Percentiles rank a stretch among this genome's conserved stretches.
Conservation (phyloP, 2,329 filamentous ascomycete genomes). For the Balansia obtecta region DNA sequence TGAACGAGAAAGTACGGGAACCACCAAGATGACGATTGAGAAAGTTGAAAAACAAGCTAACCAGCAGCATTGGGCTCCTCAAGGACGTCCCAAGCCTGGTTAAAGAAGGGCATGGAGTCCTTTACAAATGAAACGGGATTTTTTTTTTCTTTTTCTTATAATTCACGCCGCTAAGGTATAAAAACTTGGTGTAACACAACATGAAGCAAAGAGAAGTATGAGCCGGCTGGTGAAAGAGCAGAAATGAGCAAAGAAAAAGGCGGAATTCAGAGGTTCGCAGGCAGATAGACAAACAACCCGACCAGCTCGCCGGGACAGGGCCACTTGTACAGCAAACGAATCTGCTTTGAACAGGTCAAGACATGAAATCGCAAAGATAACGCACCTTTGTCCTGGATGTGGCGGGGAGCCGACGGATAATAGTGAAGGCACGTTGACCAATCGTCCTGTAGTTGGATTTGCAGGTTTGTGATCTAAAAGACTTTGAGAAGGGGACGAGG, state of each 20-base stretch:
- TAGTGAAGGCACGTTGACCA: constrained; percentile 13
- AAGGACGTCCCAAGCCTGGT: not conserved
- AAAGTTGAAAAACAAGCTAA: not conserved
- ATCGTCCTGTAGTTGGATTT: constrained; percentile 33
- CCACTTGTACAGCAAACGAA: not conserved
- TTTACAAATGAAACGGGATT: not conserved
- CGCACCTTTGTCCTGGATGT: constrained; percentile 17
- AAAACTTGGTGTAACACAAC: not conserved
- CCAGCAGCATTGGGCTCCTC: not conserved
- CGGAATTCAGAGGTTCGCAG: not conserved
- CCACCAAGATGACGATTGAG: not conserved
- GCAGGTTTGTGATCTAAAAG: constrained; percentile 22
- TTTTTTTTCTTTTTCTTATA: not conserved
- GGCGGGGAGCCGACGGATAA: constrained; percentile 12
- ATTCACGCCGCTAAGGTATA: not conserved
- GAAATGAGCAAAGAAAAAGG: not conserved
- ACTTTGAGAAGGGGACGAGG: constrained; percentile 11
- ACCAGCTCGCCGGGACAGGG: not conserved
- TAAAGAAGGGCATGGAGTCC: not conserved
- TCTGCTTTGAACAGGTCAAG: not conserved
- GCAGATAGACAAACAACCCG: not conserved
- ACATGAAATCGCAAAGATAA: not conserved
- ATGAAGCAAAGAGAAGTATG: not conserved
- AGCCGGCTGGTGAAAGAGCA: not conserved
- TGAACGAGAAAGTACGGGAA: not conserved